Percentiles rank a stretch among this genome's conserved stretches.
These are phyloP conservation scores for Nakaseomyces sp. DNA, from an alignment of 1,139 yeast genomes.

Conservation along the genomic window DNA sequence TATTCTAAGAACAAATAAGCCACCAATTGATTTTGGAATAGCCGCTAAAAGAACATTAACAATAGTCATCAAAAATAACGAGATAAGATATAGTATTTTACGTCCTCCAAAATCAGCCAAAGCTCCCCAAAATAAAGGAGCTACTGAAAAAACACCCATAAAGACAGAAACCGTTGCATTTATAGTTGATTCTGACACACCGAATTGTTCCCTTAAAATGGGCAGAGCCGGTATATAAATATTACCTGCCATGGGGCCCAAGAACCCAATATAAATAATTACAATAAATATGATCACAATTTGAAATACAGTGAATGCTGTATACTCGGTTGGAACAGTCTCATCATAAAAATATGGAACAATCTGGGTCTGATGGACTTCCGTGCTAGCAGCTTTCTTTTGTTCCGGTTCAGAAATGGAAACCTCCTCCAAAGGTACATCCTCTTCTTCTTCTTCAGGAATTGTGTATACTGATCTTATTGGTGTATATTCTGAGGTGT, in stretches of 20 bases:
- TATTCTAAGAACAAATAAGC: slow-evolving; percentile 37
- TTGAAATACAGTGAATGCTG: slow-evolving; percentile 22
- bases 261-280: slow-evolving; percentile 36
- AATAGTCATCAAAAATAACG: slow-evolving; percentile 38
- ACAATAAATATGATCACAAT: slow-evolving; percentile 19
- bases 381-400: not conserved
- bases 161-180: slow-evolving; percentile 55
- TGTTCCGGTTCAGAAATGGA: not conserved
- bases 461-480: not conserved
- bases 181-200: slow-evolving; percentile 38
- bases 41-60: slow-evolving; percentile 43
- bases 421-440: not conserved
- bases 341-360: not conserved
- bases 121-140: slow-evolving; percentile 49
- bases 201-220: slow-evolving; percentile 36
- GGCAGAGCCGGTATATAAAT: slow-evolving; percentile 52
- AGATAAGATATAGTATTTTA: slow-evolving; percentile 40
- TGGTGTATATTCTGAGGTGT: not conserved
- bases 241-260: slow-evolving; percentile 54
- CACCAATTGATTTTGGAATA: slow-evolving; percentile 41
- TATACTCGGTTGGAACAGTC: slow-evolving; percentile 13
- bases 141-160: slow-evolving; percentile 48
- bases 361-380: not conserved
- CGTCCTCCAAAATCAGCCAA: slow-evolving; percentile 54
- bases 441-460: not conserved